Base-by-base conservation (phyloP, 2,329 filamentous ascomycete genomes). In the Diaporthe destruens region DNA sequence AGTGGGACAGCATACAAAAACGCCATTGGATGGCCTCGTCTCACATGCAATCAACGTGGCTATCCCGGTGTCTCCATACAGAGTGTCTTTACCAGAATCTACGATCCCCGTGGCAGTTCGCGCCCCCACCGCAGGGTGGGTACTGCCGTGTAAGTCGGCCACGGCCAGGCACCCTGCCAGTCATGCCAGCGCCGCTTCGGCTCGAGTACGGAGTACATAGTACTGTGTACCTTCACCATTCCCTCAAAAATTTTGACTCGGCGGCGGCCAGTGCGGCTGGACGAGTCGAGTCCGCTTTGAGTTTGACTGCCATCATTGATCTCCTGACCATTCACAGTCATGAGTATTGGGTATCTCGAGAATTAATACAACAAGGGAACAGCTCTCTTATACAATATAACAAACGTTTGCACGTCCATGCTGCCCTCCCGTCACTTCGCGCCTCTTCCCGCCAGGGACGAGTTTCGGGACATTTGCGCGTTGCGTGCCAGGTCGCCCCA, bases 401-500 rank as follows among this genome's bases (percentile, higher is more conserved):
- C 29, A 39, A 1, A 59, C 32, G 39, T 16, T 34, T 65, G 29
- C 20, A 51, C 16, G 20, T 34, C 14, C 59, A 23, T 14, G 44
- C 61, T 32, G 23, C 39, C 16, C 57, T 39, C 53, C 8, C 6
- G 6, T 81, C 80, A 91, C 77, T 83, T 87, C 8, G 88, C 88
- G 51, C 88, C 89, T 78, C 89, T 84, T 5, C 89, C 89, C 49
- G 85, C 87, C 69, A 90, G 78, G 34, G 88, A 87, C 12, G 87
- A 85, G 29, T 84, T 80, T 77, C 84, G 84, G 23, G 87, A 85
- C 82, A 91, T 80, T 77, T 90, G 87, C 61, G 87, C 86, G 79
- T 91, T 90, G 76, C 85, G 84, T 23, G 86, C 86, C 77, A 87
- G 85, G 79, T 91, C 89, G 61, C 69, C 72, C 89, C 89, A 89